Evolutionary conservation across 495 filamentous ascomycete species (phyloP).

Genomic region (Hypoxylon fuscum): DNA sequence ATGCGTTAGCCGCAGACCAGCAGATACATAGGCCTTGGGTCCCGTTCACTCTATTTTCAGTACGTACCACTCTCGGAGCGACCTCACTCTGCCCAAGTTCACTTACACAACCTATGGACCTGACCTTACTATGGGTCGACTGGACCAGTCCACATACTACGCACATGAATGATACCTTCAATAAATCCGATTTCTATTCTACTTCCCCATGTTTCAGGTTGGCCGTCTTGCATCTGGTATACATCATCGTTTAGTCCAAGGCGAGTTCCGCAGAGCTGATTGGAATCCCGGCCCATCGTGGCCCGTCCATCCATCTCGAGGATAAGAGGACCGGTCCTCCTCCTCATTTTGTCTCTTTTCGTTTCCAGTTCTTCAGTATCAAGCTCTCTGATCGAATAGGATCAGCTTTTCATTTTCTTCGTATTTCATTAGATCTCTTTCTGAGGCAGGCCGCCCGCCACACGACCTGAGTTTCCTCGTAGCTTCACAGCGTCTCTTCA

Average conservation of each 20-base stretch:
- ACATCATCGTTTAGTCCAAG: slow-evolving; percentile 43
- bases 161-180: slow-evolving; percentile 26
- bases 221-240: slow-evolving; percentile 35
- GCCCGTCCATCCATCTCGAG: slow-evolving; percentile 39
- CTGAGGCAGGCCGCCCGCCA: slow-evolving; percentile 30
- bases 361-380: slow-evolving; percentile 45
- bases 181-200: slow-evolving; percentile 30
- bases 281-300: slow-evolving; percentile 42
- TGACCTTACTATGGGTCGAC: slow-evolving; percentile 17
- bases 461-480: slow-evolving; percentile 33
- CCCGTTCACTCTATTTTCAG: slow-evolving; percentile 26
- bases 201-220: slow-evolving; percentile 48
- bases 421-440: slow-evolving; percentile 42
- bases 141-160: slow-evolving; percentile 27
- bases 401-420: slow-evolving; percentile 36
- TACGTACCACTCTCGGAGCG: slow-evolving; percentile 38
- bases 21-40: background rate
- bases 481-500: slow-evolving; percentile 34
- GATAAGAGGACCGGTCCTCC: slow-evolving; percentile 47
- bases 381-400: slow-evolving; percentile 43
- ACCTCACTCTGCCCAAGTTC: slow-evolving; percentile 7
- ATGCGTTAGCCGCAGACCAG: background rate
- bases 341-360: slow-evolving; percentile 32
- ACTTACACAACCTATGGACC: slow-evolving; percentile 18
- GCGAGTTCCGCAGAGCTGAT: slow-evolving; percentile 39